Percentiles rank a stretch among this genome's conserved stretches.
Conservation (phyloP, 257 asterid species). For the Misopates orontium region DNA sequence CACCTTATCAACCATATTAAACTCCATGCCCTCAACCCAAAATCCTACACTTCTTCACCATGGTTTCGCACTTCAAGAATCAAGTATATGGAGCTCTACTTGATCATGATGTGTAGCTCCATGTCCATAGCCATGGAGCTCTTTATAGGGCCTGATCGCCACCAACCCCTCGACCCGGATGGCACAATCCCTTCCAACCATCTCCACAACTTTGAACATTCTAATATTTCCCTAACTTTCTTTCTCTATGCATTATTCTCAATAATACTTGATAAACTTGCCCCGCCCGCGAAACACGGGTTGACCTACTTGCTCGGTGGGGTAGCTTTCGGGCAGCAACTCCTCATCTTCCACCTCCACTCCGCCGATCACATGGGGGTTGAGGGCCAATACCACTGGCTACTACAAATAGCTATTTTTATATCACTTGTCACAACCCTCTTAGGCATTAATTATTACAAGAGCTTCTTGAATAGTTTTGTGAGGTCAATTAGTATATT, state of each 20-base stretch:
- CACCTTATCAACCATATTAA: constrained; percentile 72
- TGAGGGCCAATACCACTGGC: constrained; percentile 87
- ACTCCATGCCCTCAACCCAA: constrained; percentile 59
- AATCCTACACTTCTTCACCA: constrained; percentile 61
- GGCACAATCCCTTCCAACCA: constrained; percentile 84
- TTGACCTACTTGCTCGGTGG: constrained; percentile 57
- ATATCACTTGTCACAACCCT: constrained; percentile 59
- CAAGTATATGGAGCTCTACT: constrained; percentile 71
- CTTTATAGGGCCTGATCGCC: constrained; percentile 70
- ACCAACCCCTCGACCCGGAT: constrained; percentile 77
- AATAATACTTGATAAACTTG: constrained; percentile 51
- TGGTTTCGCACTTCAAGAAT: constrained; percentile 76
- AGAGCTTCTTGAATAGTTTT: constrained; percentile 70
- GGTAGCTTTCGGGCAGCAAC: constrained; percentile 66
- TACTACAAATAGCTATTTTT: constrained; percentile 49
- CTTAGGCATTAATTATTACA: constrained; percentile 46
- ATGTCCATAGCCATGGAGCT: constrained; percentile 86
- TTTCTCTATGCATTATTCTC: constrained; percentile 63
- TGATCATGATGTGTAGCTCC: constrained; percentile 48
- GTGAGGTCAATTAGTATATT: constrained; percentile 64
- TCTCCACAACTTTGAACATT: constrained; percentile 83
- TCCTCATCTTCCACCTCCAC: constrained; percentile 86
- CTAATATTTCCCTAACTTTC: constrained; percentile 71
- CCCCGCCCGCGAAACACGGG: constrained; percentile 50
- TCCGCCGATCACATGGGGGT: constrained; percentile 90